These are phyloP conservation scores for Rhododendron molle DNA, from an alignment of 148 eudicot species.

Conservation along the genomic window DNA sequence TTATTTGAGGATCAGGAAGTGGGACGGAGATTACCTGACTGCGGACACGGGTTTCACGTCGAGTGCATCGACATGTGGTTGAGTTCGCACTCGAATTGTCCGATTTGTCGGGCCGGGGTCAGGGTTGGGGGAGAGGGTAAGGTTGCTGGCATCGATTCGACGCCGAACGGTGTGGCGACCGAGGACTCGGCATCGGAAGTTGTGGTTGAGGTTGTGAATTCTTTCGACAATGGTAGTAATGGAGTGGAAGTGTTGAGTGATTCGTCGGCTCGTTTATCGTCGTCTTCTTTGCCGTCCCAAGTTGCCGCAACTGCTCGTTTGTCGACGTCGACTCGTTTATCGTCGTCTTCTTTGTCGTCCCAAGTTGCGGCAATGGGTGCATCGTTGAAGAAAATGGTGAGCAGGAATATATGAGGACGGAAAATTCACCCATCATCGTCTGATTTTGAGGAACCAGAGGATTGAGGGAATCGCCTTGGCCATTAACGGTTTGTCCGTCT, in stretches of 20 bases:
- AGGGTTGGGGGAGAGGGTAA: conserved; percentile 4
- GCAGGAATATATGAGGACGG: conserved; percentile 30
- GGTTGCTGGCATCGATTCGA: neutral
- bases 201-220: conserved; percentile 12
- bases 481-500: neutral
- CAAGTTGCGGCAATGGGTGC: conserved; percentile 19
- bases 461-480: neutral
- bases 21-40: conserved; percentile 42
- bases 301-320: neutral
- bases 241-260: conserved; percentile 2
- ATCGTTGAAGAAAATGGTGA: conserved; percentile 29
- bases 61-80: conserved; percentile 81
- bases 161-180: neutral
- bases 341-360: conserved; percentile 7
- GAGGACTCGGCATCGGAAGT: conserved; percentile 4
- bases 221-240: conserved; percentile 7
- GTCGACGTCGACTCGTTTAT: neutral
- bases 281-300: conserved; percentile 11
- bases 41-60: conserved; percentile 58
- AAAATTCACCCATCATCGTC: conserved; percentile 27
- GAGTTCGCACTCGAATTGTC: conserved; percentile 49
- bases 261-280: neutral
- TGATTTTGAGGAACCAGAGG: neutral
- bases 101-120: conserved; percentile 47
- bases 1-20: conserved; percentile 41